Percentiles rank a stretch among this genome's conserved stretches.
These are phyloP conservation scores for Trichoderma hamatum DNA, from an alignment of 2,329 filamentous ascomycete genomes.

Conservation along the genomic window DNA sequence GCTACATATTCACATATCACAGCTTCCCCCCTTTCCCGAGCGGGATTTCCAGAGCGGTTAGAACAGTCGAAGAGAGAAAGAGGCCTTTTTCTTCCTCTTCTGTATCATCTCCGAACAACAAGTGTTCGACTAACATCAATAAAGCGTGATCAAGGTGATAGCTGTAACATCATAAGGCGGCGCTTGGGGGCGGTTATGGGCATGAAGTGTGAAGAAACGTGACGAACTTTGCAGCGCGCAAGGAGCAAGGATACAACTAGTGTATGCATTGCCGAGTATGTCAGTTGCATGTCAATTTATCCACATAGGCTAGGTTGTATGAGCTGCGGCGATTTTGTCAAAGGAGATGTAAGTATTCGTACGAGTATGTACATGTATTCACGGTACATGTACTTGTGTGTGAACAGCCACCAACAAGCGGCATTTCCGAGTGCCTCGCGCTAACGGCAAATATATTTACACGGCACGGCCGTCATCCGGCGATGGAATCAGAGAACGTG, in stretches of 20 bases:
- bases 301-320: not conserved
- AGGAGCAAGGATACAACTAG: not conserved
- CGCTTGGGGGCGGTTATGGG: slow-evolving; percentile 11
- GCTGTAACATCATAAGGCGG: not conserved
- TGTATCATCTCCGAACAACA: too few relatives aligned
- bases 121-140: not conserved
- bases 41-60: not conserved
- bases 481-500: not conserved
- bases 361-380: not conserved
- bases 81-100: not conserved
- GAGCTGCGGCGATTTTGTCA: not conserved
- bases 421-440: not conserved
- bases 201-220: not conserved
- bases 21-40: not conserved
- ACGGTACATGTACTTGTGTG: not conserved
- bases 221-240: not conserved
- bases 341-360: not conserved
- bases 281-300: not conserved
- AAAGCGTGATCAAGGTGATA: slow-evolving; percentile 7
- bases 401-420: not conserved
- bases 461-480: not conserved
- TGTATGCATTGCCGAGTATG: not conserved
- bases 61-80: not conserved
- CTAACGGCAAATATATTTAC: not conserved
- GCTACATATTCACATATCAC: not conserved